A percentile compares a stretch with the other conserved stretches of the same genome.
These are phyloP conservation scores for Panicum virgatum DNA, from an alignment of 202 grass and related monocot species.

Conservation along the genomic window DNA sequence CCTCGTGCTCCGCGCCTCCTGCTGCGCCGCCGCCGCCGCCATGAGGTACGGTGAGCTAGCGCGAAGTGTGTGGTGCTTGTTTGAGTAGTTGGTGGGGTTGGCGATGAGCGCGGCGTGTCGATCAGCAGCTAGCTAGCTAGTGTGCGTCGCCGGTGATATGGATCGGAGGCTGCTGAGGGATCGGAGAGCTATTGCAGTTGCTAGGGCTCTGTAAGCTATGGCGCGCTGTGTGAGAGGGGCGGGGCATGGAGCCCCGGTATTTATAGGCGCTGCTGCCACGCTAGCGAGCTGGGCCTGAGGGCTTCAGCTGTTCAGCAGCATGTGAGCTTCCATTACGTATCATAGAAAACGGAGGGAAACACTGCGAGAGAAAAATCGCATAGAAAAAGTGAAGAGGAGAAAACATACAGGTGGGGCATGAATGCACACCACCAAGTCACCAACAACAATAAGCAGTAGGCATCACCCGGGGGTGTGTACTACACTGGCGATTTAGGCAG, in stretches of 20 bases:
- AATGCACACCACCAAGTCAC: background rate
- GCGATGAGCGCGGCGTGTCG: background rate
- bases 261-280: conserved; percentile 38
- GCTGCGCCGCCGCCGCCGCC: background rate
- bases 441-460: too few relatives aligned
- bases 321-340: conserved; percentile 47
- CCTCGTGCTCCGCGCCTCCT: conserved; percentile 37
- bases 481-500: too few relatives aligned
- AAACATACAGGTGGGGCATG: too few relatives aligned
- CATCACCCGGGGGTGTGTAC: too few relatives aligned
- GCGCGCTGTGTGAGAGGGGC: background rate
- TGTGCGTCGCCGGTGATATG: background rate
- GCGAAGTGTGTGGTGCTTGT: too few relatives aligned
- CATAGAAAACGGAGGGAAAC: conserved; percentile 54
- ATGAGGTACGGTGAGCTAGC: too few relatives aligned
- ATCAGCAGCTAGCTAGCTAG: too few relatives aligned
- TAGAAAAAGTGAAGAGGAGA: background rate
- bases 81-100: background rate
- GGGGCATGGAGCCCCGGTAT: background rate
- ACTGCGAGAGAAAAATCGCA: background rate
- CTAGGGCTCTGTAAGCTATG: conserved; percentile 7
- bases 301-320: background rate
- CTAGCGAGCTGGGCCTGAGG: background rate
- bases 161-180: background rate
- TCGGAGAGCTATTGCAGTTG: background rate